phyloP scores from a whole-genome alignment of 495 filamentous ascomycete species.

The Penicillium pulvis region DNA sequence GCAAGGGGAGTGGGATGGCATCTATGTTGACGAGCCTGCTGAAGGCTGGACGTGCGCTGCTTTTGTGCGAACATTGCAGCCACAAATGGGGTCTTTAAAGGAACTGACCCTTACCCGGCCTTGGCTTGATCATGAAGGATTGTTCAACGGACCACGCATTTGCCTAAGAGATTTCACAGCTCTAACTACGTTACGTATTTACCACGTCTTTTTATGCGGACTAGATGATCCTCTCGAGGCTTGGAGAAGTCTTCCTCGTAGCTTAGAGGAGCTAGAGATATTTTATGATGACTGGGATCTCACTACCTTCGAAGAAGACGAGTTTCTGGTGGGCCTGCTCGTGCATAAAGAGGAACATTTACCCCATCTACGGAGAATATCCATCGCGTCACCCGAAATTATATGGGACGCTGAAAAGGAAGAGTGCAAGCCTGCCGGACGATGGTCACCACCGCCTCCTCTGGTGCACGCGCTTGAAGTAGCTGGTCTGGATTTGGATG shows the following conservation, averaged over 20 bases:
- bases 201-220: slow-evolving; percentile 22
- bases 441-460: neutral
- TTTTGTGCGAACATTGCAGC: slow-evolving; percentile 21
- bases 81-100: slow-evolving; percentile 17
- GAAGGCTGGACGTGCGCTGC: slow-evolving; percentile 21
- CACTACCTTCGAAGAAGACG: neutral
- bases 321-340: neutral
- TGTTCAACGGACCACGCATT: slow-evolving; percentile 19
- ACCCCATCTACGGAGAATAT: neutral
- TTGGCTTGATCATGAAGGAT: slow-evolving; percentile 20
- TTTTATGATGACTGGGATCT: slow-evolving; percentile 20
- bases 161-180: slow-evolving; percentile 20
- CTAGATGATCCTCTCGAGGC: slow-evolving; percentile 5
- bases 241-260: slow-evolving; percentile 17
- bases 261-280: slow-evolving; percentile 19
- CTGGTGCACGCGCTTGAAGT: neutral
- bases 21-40: slow-evolving; percentile 6
- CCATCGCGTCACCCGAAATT: neutral
- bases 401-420: neutral
- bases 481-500: neutral
- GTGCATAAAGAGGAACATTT: neutral
- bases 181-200: slow-evolving; percentile 18
- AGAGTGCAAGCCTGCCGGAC: neutral
- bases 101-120: slow-evolving; percentile 21
- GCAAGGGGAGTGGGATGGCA: slow-evolving; percentile 18